These are phyloP conservation scores for Sanghuangporus baumii DNA, from an alignment of 1,284 basidiomycete genomes.

Conservation along the genomic window DNA sequence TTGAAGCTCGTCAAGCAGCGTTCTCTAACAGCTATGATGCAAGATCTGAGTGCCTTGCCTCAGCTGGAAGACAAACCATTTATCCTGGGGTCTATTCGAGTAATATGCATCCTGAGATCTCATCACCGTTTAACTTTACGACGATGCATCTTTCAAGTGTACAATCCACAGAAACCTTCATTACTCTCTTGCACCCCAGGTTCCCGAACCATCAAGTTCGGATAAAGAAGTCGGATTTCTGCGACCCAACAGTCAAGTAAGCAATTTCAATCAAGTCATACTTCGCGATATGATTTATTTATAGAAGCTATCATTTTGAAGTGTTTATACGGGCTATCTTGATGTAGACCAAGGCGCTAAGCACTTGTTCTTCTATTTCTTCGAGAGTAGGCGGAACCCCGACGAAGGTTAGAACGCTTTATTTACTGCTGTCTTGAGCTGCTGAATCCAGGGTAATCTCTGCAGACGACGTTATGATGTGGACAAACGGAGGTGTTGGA, in stretches of 20 bases:
- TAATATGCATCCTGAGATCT: neutral
- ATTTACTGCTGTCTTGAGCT: neutral
- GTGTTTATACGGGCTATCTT: conserved; percentile 57
- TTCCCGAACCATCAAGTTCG: conserved; percentile 50
- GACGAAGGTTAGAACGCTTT: conserved; percentile 32
- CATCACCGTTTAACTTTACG: neutral
- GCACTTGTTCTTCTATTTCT: conserved; percentile 82
- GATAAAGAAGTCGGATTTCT: conserved; percentile 55
- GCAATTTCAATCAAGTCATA: conserved; percentile 5
- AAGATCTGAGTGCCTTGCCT: neutral
- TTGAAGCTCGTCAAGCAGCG: neutral
- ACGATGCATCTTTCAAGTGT: conserved; percentile 28
- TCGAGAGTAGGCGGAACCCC: conserved; percentile 69
- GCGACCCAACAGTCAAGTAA: conserved; percentile 55
- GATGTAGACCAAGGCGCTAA: conserved; percentile 56
- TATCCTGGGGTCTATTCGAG: neutral
- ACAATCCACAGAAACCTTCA: conserved; percentile 33
- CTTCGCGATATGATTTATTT: too few species aligned
- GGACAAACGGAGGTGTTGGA: conserved; percentile 58
- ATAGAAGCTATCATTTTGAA: conserved; percentile 19
- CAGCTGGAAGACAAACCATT: neutral
- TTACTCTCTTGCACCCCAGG: conserved; percentile 38
- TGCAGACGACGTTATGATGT: conserved; percentile 61
- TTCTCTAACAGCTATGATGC: neutral
- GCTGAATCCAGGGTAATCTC: neutral